These are phyloP conservation scores for Lepidium sativum DNA, from an alignment of 345 rosid genomes.

Conservation along the genomic window DNA sequence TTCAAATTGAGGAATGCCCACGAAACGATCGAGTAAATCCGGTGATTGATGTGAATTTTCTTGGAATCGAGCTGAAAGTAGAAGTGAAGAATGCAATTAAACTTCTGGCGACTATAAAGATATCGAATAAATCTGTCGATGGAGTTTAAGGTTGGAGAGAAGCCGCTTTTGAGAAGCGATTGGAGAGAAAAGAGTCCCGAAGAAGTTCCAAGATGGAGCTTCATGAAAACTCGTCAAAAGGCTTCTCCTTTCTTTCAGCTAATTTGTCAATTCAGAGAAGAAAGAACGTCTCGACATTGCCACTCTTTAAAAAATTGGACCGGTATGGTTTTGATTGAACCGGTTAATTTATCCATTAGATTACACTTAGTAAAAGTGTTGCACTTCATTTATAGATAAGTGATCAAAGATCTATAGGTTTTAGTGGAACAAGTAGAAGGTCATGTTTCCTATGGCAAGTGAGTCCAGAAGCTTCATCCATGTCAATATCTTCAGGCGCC, in stretches of 20 bases:
- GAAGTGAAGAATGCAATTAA: conserved; percentile 9
- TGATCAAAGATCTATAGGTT: background rate
- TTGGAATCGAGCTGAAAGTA: conserved; percentile 22
- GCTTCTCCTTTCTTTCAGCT: background rate
- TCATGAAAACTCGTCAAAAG: background rate
- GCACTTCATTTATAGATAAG: background rate
- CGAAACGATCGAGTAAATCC: conserved; percentile 38
- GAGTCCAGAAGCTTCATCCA: conserved; percentile 25
- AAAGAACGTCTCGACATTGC: background rate
- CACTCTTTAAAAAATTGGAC: background rate
- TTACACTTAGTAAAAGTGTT: background rate
- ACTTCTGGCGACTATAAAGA: conserved; percentile 18
- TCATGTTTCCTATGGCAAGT: conserved; percentile 13
- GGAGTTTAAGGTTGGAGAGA: conserved; percentile 19
- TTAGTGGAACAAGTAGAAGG: conserved; percentile 22
- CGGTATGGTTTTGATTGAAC: background rate
- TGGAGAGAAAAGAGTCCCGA: conserved; percentile 17
- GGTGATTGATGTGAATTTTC: conserved; percentile 9
- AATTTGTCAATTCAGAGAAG: background rate
- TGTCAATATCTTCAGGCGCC: conserved; percentile 1
- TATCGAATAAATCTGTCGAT: conserved; percentile 11
- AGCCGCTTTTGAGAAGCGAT: conserved; percentile 26
- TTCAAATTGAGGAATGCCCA: conserved; percentile 46
- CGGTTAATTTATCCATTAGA: background rate
- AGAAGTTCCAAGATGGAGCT: conserved; percentile 12